These are phyloP conservation scores for Quercus phellos DNA, from an alignment of 331 rosid species.

Conservation along the genomic window DNA sequence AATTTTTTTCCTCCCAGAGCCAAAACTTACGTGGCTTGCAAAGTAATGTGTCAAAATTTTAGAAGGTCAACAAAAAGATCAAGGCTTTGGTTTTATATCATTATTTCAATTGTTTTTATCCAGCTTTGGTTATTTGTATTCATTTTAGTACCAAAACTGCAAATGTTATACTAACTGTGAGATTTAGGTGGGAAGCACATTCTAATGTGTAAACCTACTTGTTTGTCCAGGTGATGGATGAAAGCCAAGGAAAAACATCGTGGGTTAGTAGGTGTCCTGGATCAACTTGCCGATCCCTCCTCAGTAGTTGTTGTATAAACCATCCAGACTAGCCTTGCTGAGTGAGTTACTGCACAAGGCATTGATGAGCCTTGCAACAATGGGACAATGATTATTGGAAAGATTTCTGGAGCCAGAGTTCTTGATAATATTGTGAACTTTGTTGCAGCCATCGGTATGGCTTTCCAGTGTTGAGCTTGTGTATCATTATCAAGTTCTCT, in stretches of 20 bases:
- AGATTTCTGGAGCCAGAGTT: neutral
- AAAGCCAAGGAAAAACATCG: conserved; percentile 7
- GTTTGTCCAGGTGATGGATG: conserved; percentile 27
- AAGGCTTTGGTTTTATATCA: neutral
- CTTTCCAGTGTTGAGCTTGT: neutral
- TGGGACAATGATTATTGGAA: neutral
- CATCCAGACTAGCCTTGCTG: neutral
- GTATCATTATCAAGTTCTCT: too few relatives aligned
- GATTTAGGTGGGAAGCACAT: conserved; percentile 18
- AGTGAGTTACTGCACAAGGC: neutral
- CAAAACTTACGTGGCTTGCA: too few relatives aligned
- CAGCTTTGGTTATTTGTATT: neutral
- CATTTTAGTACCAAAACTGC: neutral
- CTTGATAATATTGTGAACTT: too few relatives aligned
- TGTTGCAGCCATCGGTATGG: neutral
- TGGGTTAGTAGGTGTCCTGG: conserved; percentile 13
- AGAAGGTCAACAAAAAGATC: too few relatives aligned
- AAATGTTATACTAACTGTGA: conserved; percentile 5
- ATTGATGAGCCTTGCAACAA: neutral
- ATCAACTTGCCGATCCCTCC: conserved; percentile 10
- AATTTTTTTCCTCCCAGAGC: too few relatives aligned
- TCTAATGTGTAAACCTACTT: conserved; percentile 12
- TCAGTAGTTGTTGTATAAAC: conserved; percentile 20
- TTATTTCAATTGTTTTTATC: neutral
- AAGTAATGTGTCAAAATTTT: too few relatives aligned